Evolutionary conservation across 1,139 yeast species (phyloP).

Genomic region (Protomyces macrosporus): DNA sequence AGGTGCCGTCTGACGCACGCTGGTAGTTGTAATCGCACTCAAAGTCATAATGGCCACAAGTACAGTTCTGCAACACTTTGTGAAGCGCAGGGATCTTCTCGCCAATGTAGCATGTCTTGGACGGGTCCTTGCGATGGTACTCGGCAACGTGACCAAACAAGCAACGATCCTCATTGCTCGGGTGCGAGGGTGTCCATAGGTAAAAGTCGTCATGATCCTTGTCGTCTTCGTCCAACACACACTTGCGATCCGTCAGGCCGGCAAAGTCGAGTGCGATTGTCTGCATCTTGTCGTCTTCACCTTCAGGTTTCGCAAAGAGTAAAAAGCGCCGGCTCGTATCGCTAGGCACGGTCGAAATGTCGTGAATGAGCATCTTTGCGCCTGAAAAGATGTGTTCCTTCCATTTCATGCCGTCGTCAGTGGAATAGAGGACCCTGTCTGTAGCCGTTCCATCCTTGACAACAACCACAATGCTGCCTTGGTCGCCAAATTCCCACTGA

Average conservation of each 20-base stretch:
- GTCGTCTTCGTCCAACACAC: constrained; percentile 52
- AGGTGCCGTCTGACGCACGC: constrained; percentile 70
- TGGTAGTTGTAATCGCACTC: constrained; percentile 89
- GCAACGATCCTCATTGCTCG: constrained; percentile 56
- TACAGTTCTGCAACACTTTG: constrained; percentile 59
- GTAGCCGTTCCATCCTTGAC: constrained; percentile 58
- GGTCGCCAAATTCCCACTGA: constrained; percentile 96
- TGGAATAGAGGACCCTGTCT: constrained; percentile 56
- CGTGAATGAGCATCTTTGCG: constrained; percentile 53
- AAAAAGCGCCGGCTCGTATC: constrained; percentile 78
- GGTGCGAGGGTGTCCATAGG: constrained; percentile 74
- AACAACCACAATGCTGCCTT: constrained; percentile 77
- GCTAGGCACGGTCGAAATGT: constrained; percentile 83
- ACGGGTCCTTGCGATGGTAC: constrained; percentile 65
- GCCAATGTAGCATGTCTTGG: constrained; percentile 67
- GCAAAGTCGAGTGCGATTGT: constrained; percentile 58
- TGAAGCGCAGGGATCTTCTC: constrained; percentile 63
- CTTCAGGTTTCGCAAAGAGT: constrained; percentile 45
- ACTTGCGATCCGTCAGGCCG: constrained; percentile 43
- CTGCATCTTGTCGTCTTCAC: constrained; percentile 47
- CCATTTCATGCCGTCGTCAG: constrained; percentile 82
- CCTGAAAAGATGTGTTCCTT: constrained; percentile 56
- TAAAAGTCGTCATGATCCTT: constrained; percentile 68
- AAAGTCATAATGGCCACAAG: constrained; percentile 80
- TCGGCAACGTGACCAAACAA: constrained; percentile 82